Conservation (phyloP, 2,329 filamentous ascomycete genomes). For the Fusarium brachygibbosum region DNA sequence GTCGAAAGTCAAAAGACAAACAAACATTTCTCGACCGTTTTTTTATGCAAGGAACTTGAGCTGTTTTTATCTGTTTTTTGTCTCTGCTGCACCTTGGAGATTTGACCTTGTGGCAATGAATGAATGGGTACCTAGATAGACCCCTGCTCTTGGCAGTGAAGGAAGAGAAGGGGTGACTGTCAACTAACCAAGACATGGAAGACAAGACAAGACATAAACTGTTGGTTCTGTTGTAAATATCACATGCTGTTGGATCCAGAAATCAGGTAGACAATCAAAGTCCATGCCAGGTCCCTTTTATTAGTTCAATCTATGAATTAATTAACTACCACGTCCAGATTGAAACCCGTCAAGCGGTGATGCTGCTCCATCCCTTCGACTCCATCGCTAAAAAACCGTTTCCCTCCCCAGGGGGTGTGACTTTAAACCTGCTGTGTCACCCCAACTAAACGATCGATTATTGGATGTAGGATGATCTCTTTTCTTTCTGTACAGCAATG, state of each 20-base stretch:
- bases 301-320: too few species aligned
- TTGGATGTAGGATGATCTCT: not conserved
- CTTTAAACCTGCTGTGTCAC: not conserved
- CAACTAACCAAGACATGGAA: not conserved
- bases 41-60: constrained; percentile 5
- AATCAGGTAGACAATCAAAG: not conserved
- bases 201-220: not conserved
- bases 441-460: not conserved
- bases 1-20: not conserved
- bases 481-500: not conserved
- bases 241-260: not conserved
- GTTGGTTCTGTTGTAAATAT: not conserved
- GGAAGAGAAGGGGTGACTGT: constrained; percentile 1
- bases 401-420: not conserved
- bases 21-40: not conserved
- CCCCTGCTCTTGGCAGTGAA: constrained; percentile 6
- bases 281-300: not conserved
- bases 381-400: not conserved
- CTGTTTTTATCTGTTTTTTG: not conserved
- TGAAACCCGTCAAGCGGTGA: not conserved
- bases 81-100: not conserved
- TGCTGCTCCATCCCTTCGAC: too few species aligned
- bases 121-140: not conserved
- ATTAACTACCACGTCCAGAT: not conserved
- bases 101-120: constrained; percentile 2